Evolutionary conservation across 2,329 filamentous ascomycete species (phyloP), one percentile per base, ranked within the genome.

Genomic region (Orbilia brochopaga): DNA sequence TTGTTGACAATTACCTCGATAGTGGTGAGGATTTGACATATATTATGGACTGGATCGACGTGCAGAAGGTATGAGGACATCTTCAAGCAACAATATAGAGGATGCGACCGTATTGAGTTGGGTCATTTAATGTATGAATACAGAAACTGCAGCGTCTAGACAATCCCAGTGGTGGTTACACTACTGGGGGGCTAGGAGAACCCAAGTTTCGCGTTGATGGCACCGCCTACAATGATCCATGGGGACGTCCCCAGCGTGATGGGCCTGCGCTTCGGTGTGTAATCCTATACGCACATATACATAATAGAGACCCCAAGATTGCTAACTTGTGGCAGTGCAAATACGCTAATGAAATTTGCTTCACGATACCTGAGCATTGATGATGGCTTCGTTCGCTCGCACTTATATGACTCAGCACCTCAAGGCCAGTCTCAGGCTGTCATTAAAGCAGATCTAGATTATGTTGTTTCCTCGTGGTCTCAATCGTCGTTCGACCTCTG

Each of bases 371-470:
- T 81, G 67, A 74, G 77, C 17, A 23, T 53, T 23, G 70, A 77
- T 57, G 74, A 74, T 6, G 73, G 77, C 50, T 80, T 54, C 40
- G 57, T 79, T 69, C 80, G 78, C 73, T 69, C 72, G 15, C 76
- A 74, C 3, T 76, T 81, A 42, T 82, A 82, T 59, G 74, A 79
- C 69, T 78, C 1, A 74, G 74, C 23, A 73, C 80, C 75, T 76
- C 79, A 23, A 76, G 79, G 35, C 74, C 78, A 66, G 79, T 79
- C 75, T 75, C 66, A 74, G 13, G 73, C 75, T 5, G 74, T 80
- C 35, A 81, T 82, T 69, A 82, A 82, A 73, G 80, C 80, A 0
- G 81, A 82, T 73, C 74, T 82, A 11, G 81, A 82, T 57, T 82
- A 82, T 63, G 78, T 81, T 2, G 78, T 79, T 15, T 78, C 80